phyloP scores from a whole-genome alignment of 148 eudicot genomes.

The Rhododendron simsii region DNA sequence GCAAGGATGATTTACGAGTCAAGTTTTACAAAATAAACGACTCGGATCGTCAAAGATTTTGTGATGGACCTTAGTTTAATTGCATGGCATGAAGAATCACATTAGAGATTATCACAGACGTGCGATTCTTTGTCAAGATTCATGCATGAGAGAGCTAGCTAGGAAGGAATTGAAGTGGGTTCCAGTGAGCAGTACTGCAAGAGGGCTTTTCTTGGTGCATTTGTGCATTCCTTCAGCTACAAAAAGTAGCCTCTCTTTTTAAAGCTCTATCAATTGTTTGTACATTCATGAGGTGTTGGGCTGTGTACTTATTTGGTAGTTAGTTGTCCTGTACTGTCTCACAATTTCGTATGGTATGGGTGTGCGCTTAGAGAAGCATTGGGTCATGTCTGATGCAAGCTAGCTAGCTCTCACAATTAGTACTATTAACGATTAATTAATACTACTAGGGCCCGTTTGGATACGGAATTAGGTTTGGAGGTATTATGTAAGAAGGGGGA shows the following conservation, averaged over 20 bases:
- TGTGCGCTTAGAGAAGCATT: conserved; percentile 41
- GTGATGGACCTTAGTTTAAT: not conserved
- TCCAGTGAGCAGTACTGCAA: conserved; percentile 1
- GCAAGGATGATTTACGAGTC: not conserved
- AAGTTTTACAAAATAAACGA: not conserved
- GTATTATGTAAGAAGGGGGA: no score
- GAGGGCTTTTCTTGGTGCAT: not conserved
- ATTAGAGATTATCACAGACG: not conserved
- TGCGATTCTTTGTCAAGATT: not conserved
- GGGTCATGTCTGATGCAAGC: conserved; percentile 36
- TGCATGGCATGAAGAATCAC: not conserved
- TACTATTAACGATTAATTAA: not conserved
- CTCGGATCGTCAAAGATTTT: not conserved
- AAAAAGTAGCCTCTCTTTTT: conserved; percentile 10
- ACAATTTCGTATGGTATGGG: conserved; percentile 2
- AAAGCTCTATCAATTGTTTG: conserved; percentile 2
- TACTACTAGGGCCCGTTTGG: no score
- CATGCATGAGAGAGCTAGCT: not conserved
- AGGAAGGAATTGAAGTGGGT: not conserved
- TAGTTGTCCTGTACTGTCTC: conserved; percentile 22
- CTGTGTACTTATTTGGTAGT: conserved; percentile 15
- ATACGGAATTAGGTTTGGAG: no score
- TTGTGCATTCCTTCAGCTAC: conserved; percentile 6
- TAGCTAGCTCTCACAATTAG: not conserved
- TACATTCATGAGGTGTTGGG: conserved; percentile 8